Base-by-base conservation (phyloP, 495 filamentous ascomycete genomes). In the Hypomontagnella monticulosa region DNA sequence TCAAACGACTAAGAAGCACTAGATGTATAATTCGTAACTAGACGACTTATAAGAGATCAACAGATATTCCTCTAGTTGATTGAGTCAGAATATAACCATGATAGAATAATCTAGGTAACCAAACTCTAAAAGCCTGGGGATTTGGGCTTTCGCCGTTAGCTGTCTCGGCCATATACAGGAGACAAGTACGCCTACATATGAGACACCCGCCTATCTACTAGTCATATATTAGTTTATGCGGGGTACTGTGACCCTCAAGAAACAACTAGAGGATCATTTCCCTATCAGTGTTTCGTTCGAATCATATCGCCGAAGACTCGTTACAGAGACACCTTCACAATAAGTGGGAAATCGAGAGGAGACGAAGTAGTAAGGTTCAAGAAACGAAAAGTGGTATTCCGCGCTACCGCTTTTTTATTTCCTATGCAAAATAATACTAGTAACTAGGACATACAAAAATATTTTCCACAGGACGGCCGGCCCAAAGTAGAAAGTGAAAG, bases 121-220 rank as follows among this genome's bases (percentile, higher is more conserved):
- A 19, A 41, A 52, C 33, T 33, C 34, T 34, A 32, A 5, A 32
- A 27, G 15, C 58, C 16, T 3, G 20, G 19, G 48, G 19, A 47
- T 32, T 50, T 32, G 30, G 54, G 49, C 14, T 41, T 19, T 58
- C 14, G 16, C 16, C n/a, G 42, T 59, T 60, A 12, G 43, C n/a
- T 69, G 66, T 69, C 66, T 69, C 66, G 66, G 66, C 60, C 66
- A 56, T 63, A 63, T 69, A 60, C 50, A 56, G 40, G 15, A 32
- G 52, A 55, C 36, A 48, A 16, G 30, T 44, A 38, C 19, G 33
- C 14, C 40, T 33, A 53, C 36, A 42, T 32, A 23, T 62, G 47
- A 62, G 53, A 67, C 64, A 61, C 12, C 38, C 42, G 16, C 33
- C 27, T 9, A 46, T 63, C 14, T 60, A 56, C 42, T 18, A 55